Conservation (phyloP, 192 early-diverging fungal species). For the Podila clonocystis region DNA sequence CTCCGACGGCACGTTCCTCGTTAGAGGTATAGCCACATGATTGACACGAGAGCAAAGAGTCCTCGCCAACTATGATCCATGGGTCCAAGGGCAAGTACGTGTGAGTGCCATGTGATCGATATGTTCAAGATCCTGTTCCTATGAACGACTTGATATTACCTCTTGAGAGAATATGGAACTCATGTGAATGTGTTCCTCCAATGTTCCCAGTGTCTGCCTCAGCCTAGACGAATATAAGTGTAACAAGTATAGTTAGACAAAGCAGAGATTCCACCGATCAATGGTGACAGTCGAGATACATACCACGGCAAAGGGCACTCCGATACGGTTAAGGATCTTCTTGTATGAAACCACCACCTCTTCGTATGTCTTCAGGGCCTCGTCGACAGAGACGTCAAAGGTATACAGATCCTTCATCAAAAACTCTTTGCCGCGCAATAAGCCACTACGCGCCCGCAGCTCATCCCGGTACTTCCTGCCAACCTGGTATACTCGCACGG, state of each 20-base stretch:
- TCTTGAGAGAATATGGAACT: slow-evolving; percentile 83
- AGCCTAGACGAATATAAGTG: slow-evolving; percentile 55
- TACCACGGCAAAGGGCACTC: slow-evolving; percentile 81
- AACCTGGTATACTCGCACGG: slow-evolving; percentile 89
- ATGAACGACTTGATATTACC: slow-evolving; percentile 45
- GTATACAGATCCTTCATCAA: slow-evolving; percentile 97
- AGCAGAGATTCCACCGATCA: no score
- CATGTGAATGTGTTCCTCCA: slow-evolving; percentile 89
- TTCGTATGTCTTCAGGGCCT: slow-evolving; percentile 81
- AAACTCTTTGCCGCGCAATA: slow-evolving; percentile 90
- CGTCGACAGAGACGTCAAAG: slow-evolving; percentile 77
- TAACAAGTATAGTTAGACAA: neutral
- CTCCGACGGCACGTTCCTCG: slow-evolving; percentile 77
- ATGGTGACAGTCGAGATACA: slow-evolving; percentile 4
- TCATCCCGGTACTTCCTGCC: slow-evolving; percentile 91
- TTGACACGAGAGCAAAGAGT: slow-evolving; percentile 76
- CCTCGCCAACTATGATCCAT: slow-evolving; percentile 75
- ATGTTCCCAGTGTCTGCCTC: slow-evolving; percentile 94
- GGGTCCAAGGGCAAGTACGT: no score
- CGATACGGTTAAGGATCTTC: slow-evolving; percentile 78
- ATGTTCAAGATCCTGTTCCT: neutral
- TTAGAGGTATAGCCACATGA: slow-evolving; percentile 88
- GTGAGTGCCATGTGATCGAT: no score
- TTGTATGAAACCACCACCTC: slow-evolving; percentile 80
- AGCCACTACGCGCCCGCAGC: slow-evolving; percentile 80